A percentile compares a stretch with the other conserved stretches of the same genome.
Evolutionary conservation across 192 early-diverging fungal species (phyloP).

Genomic region (Funneliformis mosseae): DNA sequence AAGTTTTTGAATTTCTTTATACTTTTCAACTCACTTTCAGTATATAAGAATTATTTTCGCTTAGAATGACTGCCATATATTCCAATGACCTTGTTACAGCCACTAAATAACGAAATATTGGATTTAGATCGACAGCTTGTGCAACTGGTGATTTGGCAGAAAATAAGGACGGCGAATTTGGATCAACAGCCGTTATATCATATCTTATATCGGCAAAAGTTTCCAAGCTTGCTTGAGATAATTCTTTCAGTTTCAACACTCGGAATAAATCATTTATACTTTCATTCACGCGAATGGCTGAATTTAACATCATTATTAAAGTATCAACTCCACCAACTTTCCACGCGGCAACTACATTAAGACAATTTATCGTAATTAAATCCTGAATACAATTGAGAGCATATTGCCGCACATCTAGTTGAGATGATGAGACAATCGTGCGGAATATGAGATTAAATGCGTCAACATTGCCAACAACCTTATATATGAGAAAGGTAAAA

Average conservation of each 20-base stretch:
- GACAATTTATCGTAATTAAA: conserved; percentile 38
- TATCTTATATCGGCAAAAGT: conserved; percentile 33
- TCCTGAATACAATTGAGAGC: conserved; percentile 47
- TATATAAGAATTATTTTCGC: conserved; percentile 41
- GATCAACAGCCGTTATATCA: conserved; percentile 20
- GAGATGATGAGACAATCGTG: conserved; percentile 37
- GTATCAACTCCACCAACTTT: conserved; percentile 39
- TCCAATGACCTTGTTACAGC: conserved; percentile 42
- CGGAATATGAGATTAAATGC: conserved; percentile 42
- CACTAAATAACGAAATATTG: conserved; percentile 41
- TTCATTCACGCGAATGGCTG: conserved; percentile 10
- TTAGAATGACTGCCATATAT: conserved; percentile 42
- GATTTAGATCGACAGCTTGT: conserved; percentile 1
- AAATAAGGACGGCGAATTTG: conserved; percentile 30
- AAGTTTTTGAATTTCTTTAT: background rate
- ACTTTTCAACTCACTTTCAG: conserved; percentile 39
- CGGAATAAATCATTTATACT: conserved; percentile 33
- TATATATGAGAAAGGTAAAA: background rate
- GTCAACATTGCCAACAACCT: conserved; percentile 17
- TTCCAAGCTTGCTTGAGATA: conserved; percentile 19
- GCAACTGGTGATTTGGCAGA: conserved; percentile 34
- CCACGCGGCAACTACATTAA: conserved; percentile 47
- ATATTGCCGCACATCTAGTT: conserved; percentile 44
- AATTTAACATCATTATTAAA: conserved; percentile 34
- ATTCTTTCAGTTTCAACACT: conserved; percentile 29